Percentiles rank a stretch among this genome's conserved stretches.
These are phyloP conservation scores for Chlorophyllum brunneum DNA, from an alignment of 768 basidiomycete species.

Conservation along the genomic window DNA sequence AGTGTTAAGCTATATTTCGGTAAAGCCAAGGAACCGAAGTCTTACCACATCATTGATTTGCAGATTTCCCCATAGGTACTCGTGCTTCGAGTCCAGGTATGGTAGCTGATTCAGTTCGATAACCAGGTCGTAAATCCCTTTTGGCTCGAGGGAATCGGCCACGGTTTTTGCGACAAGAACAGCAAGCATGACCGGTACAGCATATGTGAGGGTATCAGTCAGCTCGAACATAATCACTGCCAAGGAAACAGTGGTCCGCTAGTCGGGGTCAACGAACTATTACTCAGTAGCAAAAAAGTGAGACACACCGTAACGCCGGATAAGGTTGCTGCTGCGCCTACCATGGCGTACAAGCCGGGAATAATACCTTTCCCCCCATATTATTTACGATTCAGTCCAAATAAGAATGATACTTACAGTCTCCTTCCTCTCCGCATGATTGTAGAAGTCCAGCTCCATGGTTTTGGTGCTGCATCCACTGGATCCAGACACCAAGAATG, in stretches of 20 bases:
- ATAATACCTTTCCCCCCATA: constrained; percentile 46
- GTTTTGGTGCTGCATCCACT: constrained; percentile 64
- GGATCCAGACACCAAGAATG: constrained; percentile 77
- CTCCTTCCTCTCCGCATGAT: constrained; percentile 56
- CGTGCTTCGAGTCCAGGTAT: constrained; percentile 87
- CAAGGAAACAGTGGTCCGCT: constrained; percentile 88
- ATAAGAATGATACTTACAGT: constrained; percentile 47
- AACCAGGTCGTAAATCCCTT: constrained; percentile 95
- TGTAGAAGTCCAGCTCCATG: constrained; percentile 59
- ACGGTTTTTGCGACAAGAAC: constrained; percentile 90
- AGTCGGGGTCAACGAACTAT: constrained; percentile 4
- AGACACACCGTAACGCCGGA: constrained; percentile 88
- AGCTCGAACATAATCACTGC: constrained; percentile 97
- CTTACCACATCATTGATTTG: constrained; percentile 78
- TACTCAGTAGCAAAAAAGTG: background rate
- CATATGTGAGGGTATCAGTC: constrained; percentile 90
- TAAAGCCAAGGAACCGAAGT: constrained; percentile 9
- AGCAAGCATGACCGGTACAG: constrained; percentile 83
- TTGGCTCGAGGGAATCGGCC: constrained; percentile 84
- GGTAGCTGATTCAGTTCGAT: constrained; percentile 91
- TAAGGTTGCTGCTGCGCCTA: constrained; percentile 89
- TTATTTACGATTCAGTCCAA: background rate
- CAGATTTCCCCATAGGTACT: constrained; percentile 81
- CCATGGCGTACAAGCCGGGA: constrained; percentile 93
- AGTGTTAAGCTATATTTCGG: constrained; percentile 1